A percentile compares a stretch with the other conserved stretches of the same genome.
Conservation (phyloP, 2,329 filamentous ascomycete genomes). For the Trichoderma polysporum region DNA sequence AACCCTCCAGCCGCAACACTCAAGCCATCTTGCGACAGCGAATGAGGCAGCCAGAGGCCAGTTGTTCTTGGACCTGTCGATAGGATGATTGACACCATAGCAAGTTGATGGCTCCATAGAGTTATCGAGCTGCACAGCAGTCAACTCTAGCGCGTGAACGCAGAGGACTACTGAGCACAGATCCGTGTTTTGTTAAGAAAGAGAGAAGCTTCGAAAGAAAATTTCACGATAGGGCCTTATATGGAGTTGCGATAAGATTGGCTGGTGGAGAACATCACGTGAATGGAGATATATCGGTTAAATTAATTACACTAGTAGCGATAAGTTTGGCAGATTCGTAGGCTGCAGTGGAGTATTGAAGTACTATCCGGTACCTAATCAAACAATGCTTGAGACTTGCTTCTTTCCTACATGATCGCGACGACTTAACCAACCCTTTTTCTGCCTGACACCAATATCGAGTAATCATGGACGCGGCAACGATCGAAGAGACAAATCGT, state of each 20-base stretch:
- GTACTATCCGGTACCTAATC: not conserved
- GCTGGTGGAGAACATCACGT: conserved; percentile 9
- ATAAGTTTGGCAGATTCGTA: not conserved
- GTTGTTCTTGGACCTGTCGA: conserved; percentile 93
- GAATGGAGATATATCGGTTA: conserved; percentile 1
- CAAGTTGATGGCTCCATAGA: conserved; percentile 72
- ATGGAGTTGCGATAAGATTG: conserved; percentile 15
- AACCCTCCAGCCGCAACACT: conserved; percentile 60
- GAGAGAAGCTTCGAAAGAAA: conserved; percentile 41
- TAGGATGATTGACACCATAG: conserved; percentile 84
- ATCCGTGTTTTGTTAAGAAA: conserved; percentile 60
- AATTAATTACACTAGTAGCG: not conserved
- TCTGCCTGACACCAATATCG: not conserved
- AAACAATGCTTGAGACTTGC: not conserved
- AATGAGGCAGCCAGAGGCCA: conserved; percentile 63
- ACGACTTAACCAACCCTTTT: not conserved
- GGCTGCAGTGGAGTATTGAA: not conserved
- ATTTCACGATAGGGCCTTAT: conserved; percentile 28
- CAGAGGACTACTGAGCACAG: conserved; percentile 83
- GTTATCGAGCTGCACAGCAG: conserved; percentile 81
- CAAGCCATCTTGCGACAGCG: conserved; percentile 59
- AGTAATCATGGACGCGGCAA: conserved; percentile 60
- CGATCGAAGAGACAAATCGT: conserved; percentile 92
- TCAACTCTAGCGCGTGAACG: conserved; percentile 63
- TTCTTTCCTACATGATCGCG: not conserved